phyloP scores from a whole-genome alignment of 257 asterid species.

The Ligustrum vulgare region DNA sequence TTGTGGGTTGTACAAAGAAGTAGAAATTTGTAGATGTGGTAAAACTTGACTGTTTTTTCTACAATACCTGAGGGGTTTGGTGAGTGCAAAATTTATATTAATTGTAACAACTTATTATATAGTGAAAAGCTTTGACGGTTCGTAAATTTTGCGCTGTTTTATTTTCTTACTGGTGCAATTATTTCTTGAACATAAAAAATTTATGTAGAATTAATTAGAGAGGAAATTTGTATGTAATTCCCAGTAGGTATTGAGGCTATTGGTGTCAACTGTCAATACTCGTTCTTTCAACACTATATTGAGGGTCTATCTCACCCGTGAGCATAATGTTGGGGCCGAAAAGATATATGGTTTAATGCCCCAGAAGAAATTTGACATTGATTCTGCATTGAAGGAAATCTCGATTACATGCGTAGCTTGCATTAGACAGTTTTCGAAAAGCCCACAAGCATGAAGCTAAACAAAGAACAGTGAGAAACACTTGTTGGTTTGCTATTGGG shows the following conservation, averaged over 20 bases:
- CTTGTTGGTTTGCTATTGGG: constrained; percentile 76
- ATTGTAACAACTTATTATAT: no score
- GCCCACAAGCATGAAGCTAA: constrained; percentile 54
- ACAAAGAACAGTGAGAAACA: constrained; percentile 75
- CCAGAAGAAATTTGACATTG: constrained; percentile 68
- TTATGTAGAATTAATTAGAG: no score
- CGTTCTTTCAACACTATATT: constrained; percentile 62
- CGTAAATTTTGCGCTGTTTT: no score
- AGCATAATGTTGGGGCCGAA: constrained; percentile 51
- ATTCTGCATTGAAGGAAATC: constrained; percentile 61
- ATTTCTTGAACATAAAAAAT: no score
- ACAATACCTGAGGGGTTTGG: no score
- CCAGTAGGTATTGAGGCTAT: constrained; percentile 49
- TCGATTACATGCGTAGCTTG: constrained; percentile 42
- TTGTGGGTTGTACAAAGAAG: no score
- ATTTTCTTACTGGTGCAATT: no score
- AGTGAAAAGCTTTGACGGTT: no score
- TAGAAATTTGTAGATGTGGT: no score
- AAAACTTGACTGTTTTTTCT: no score
- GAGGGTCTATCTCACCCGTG: constrained; percentile 53
- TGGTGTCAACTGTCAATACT: constrained; percentile 56
- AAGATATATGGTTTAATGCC: constrained; percentile 54
- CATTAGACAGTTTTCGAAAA: constrained; percentile 40
- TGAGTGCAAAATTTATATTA: no score
- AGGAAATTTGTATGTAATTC: no score